phyloP scores from a whole-genome alignment of 2,329 filamentous ascomycete species.

The Leptographium radiaticola region DNA sequence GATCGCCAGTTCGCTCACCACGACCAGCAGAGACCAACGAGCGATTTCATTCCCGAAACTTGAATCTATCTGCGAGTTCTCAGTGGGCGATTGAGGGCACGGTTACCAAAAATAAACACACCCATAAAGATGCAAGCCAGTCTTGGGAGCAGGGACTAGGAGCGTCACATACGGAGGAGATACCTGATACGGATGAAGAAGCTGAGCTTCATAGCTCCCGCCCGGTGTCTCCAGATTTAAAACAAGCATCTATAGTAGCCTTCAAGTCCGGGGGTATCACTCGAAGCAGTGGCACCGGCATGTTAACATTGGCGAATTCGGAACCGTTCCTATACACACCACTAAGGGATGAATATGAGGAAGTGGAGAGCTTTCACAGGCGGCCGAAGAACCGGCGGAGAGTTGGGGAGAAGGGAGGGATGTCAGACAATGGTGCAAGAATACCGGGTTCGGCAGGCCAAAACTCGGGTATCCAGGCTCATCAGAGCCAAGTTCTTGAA shows the following conservation, averaged over 20 bases:
- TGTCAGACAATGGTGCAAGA: neutral
- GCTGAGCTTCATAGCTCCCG: constrained; percentile 15
- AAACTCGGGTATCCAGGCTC: neutral
- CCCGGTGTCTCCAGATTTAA: neutral
- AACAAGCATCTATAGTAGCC: neutral
- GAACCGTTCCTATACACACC: constrained; percentile 16
- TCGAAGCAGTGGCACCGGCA: neutral
- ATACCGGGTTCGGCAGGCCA: neutral
- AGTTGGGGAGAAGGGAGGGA: neutral
- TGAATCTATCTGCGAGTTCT: neutral
- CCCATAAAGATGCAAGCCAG: neutral
- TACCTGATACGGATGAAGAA: constrained; percentile 34
- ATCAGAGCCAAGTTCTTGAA: constrained; percentile 22
- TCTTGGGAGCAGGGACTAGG: neutral
- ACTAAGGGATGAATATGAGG: neutral
- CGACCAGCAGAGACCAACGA: neutral
- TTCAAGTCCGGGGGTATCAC: neutral
- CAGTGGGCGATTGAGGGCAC: too few relatives aligned
- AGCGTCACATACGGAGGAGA: constrained; percentile 18
- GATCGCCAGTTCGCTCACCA: neutral
- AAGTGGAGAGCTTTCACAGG: neutral
- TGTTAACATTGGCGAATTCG: constrained; percentile 6
- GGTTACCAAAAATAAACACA: neutral
- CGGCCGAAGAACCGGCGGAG: neutral
- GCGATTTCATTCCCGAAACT: neutral